phyloP scores from a whole-genome alignment of 1,284 basidiomycete species.

The Waitea zeae region DNA sequence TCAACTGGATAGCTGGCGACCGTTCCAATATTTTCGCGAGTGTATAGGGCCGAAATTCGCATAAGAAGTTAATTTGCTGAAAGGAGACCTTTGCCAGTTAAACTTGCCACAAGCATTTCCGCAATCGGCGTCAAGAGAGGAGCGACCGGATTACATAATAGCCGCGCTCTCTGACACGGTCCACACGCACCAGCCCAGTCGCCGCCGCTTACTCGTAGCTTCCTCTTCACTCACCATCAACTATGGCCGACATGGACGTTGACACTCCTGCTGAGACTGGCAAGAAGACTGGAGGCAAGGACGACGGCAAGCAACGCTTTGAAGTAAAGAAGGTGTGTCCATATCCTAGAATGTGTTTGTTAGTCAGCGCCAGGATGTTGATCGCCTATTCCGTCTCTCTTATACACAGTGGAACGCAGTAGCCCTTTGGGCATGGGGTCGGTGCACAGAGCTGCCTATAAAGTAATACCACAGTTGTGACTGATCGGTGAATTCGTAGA shows the following conservation, averaged over 20 bases:
- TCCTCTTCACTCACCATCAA: slow-evolving; percentile 5
- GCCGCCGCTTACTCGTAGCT: not conserved
- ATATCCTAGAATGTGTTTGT: slow-evolving; percentile 4
- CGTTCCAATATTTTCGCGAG: no score
- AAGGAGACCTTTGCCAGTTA: no score
- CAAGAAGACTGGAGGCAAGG: slow-evolving; percentile 34
- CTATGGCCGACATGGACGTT: slow-evolving; percentile 70
- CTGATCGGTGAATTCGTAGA: slow-evolving; percentile 26
- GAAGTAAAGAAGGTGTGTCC: slow-evolving; percentile 85
- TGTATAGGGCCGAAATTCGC: no score
- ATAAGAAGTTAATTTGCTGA: no score
- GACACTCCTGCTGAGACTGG: slow-evolving; percentile 34
- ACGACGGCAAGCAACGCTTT: slow-evolving; percentile 60
- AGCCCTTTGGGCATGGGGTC: slow-evolving; percentile 92
- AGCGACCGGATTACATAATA: no score
- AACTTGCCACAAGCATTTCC: no score
- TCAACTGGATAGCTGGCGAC: no score
- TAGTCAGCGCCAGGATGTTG: slow-evolving; percentile 3
- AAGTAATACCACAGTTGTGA: not conserved
- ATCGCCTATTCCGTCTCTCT: slow-evolving; percentile 3
- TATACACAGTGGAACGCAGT: slow-evolving; percentile 82
- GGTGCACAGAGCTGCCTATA: not conserved
- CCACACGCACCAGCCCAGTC: no score
- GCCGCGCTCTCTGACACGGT: no score
- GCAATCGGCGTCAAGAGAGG: no score